These are phyloP conservation scores for Gaultheria prostrata DNA, from an alignment of 148 eudicot species.

Conservation along the genomic window DNA sequence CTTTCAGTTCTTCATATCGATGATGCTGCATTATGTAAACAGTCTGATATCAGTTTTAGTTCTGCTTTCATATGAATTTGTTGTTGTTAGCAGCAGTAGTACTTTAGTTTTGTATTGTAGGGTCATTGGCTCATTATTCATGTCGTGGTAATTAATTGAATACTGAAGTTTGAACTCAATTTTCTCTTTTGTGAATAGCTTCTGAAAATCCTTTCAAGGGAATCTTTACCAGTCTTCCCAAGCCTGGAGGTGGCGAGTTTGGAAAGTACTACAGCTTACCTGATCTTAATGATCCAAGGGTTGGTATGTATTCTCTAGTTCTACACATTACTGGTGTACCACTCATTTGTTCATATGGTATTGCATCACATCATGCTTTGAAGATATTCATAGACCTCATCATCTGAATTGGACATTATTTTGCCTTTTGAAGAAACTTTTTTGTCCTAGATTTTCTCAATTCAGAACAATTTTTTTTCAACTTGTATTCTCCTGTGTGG, in stretches of 20 bases:
- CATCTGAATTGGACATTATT: background rate
- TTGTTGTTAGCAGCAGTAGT: background rate
- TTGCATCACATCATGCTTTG: background rate
- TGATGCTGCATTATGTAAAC: background rate
- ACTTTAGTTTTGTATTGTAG: background rate
- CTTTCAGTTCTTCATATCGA: background rate
- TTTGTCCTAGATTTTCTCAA: background rate
- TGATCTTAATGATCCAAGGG: conserved; percentile 84
- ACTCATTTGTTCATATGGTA: background rate
- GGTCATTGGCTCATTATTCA: background rate
- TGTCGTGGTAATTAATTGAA: background rate
- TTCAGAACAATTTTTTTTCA: background rate
- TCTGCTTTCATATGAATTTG: background rate
- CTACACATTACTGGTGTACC: background rate
- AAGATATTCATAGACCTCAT: background rate
- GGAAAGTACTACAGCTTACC: conserved; percentile 97
- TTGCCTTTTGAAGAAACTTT: background rate
- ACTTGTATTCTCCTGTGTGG: background rate
- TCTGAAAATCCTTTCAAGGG: conserved; percentile 82
- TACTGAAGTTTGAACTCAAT: background rate
- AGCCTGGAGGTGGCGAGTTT: conserved; percentile 94
- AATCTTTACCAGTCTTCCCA: conserved; percentile 74
- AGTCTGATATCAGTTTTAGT: background rate
- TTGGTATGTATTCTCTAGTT: conserved; percentile 44
- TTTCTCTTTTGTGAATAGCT: conserved; percentile 36